Evolutionary conservation across 345 rosid species (phyloP), one percentile per base, ranked within the genome.

Genomic region (Eucalyptus paniculata): DNA sequence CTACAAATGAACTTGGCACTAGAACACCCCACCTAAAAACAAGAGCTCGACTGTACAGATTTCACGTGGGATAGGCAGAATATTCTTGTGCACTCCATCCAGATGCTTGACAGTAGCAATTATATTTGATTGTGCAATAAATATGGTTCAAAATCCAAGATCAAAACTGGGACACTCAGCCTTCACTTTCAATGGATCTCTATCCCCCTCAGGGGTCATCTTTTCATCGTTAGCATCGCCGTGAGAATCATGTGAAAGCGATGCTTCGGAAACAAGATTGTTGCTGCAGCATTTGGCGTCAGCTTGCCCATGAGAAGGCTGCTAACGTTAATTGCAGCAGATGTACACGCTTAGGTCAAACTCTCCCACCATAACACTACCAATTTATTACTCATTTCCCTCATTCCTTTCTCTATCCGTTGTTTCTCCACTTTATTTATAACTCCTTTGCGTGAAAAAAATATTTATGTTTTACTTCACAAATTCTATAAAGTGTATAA

Each of bases 161-260:
- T 94, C 95, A 89, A 96, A 95, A 92, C 93, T 92, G 19, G 94
- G 91, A 88, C 90, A 90, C 82, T 91, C 87, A 40, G 77, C 87
- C 14, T 58, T 81, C 89, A 91, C 90, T 72, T 72, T 88, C 32
- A 91, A 53, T 77, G 65, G 30, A 77, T 77, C 87, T 37, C 89
- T 56, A 8, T 62, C 86, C 47, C 87, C 88, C 3, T 62, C 53
- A n/a, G 80, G 86, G 44, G 24, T 58, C 32, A 60, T 89, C 49
- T 30, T 86, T 69, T 69, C 44, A 40, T 87, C 91, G 19, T 50
- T 87, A 51, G 89, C 90, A 58, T 77, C 30, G 13, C 83, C 9
- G 7, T 40, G 16, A 77, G 47, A 37, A 77, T 30, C 47, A 1
- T 13, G 15, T 40, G 83, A 77, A 77, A 40, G 16, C 12, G 9